These are phyloP conservation scores for Articulospora tetracladia DNA, from an alignment of 495 filamentous ascomycete genomes.

Conservation along the genomic window DNA sequence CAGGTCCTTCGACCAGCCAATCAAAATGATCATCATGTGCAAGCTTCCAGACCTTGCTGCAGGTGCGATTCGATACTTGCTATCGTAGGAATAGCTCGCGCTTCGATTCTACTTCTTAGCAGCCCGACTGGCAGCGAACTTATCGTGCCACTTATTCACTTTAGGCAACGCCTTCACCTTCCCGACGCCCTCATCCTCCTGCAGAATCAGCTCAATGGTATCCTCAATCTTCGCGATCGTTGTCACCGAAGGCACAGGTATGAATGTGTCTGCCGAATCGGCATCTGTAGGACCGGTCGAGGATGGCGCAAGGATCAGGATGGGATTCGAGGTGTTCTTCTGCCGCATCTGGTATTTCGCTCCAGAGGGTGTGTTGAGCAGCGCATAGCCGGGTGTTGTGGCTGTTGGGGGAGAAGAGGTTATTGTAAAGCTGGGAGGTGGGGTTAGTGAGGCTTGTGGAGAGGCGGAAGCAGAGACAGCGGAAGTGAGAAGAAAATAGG, in stretches of 20 bases:
- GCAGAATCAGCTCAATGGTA: slow-evolving; percentile 63
- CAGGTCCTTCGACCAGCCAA: too few species aligned
- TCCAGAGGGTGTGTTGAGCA: slow-evolving; percentile 61
- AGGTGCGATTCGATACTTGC: too few species aligned
- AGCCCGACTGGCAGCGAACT: slow-evolving; percentile 52
- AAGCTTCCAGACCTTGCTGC: too few species aligned
- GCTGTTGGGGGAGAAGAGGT: slow-evolving; percentile 13
- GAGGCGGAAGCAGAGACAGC: slow-evolving; percentile 1
- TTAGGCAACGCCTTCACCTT: slow-evolving; percentile 39
- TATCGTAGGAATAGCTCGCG: too few species aligned
- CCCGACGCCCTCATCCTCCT: slow-evolving; percentile 26
- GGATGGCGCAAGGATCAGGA: slow-evolving; percentile 62
- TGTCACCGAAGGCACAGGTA: slow-evolving; percentile 42
- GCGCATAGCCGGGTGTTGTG: slow-evolving; percentile 54
- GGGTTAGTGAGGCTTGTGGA: slow-evolving; percentile 24
- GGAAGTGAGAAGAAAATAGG: neutral
- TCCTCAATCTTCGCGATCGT: slow-evolving; percentile 68
- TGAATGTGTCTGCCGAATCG: slow-evolving; percentile 22
- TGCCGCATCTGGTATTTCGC: slow-evolving; percentile 79
- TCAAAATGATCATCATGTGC: too few species aligned
- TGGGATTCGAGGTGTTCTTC: slow-evolving; percentile 86
- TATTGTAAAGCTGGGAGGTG: slow-evolving; percentile 21
- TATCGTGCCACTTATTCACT: slow-evolving; percentile 85
- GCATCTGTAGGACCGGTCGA: slow-evolving; percentile 18
- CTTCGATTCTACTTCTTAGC: slow-evolving; percentile 9